These are phyloP conservation scores for Colletotrichum costaricense DNA, from an alignment of 2,329 filamentous ascomycete genomes.

Conservation along the genomic window DNA sequence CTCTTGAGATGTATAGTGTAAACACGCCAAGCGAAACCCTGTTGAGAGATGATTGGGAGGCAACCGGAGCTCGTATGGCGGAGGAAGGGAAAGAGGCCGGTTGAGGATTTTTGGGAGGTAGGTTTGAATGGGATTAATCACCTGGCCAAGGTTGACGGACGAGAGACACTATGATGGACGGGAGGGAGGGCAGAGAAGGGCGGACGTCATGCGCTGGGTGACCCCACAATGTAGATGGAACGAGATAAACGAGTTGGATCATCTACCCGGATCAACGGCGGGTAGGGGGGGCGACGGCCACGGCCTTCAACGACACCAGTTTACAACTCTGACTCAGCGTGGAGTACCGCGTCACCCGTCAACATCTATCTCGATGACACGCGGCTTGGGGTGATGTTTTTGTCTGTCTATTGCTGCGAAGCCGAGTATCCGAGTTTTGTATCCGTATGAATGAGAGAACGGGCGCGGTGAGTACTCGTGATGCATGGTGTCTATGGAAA, in stretches of 20 bases:
- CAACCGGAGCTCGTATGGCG: not conserved
- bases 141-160: too few relatives aligned
- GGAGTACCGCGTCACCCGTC: not conserved
- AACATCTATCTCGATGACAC: not conserved
- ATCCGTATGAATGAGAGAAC: not conserved
- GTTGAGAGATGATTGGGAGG: not conserved
- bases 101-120: not conserved
- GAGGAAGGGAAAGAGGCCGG: not conserved
- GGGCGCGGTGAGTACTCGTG: not conserved
- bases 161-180: not conserved
- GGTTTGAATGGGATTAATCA: not conserved
- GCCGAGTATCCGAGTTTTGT: not conserved
- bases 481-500: not conserved
- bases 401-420: not conserved
- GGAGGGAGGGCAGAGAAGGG: not conserved
- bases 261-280: slow-evolving; percentile 6
- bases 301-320: not conserved
- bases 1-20: not conserved
- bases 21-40: not conserved
- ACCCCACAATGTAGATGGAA: not conserved
- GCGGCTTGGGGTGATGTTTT: not conserved
- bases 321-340: not conserved
- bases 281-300: not conserved
- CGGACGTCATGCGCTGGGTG: not conserved
- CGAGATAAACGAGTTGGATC: not conserved